Evolutionary conservation across 2,329 filamentous ascomycete genomes (phyloP).

Genomic region (Dryadomyces quercus-mongolicae): DNA sequence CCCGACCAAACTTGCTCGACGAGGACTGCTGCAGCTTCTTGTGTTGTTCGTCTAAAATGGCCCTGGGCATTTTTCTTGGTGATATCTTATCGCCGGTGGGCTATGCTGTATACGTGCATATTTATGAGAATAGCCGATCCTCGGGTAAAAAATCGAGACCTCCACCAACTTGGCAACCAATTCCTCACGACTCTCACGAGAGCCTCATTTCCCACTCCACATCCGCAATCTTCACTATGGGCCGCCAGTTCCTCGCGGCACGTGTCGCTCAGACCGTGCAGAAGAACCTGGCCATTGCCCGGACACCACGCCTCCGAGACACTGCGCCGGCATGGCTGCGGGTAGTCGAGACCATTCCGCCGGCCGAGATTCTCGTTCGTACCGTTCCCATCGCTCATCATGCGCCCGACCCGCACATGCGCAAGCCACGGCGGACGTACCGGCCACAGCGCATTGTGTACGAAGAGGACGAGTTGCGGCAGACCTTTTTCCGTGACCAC

Average conservation of each 20-base stretch:
- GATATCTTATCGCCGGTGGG: slow-evolving; percentile 4
- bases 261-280: slow-evolving; percentile 30
- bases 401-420: slow-evolving; percentile 29
- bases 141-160: neutral
- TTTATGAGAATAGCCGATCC: neutral
- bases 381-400: slow-evolving; percentile 36
- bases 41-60: too few relatives aligned
- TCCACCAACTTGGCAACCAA: neutral
- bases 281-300: slow-evolving; percentile 22
- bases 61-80: too few relatives aligned
- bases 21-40: neutral
- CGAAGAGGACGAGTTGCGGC: slow-evolving; percentile 71
- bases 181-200: too few relatives aligned
- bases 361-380: slow-evolving; percentile 45
- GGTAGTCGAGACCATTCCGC: slow-evolving; percentile 40
- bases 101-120: slow-evolving; percentile 1
- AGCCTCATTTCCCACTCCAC: neutral
- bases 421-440: slow-evolving; percentile 66
- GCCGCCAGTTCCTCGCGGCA: slow-evolving; percentile 23
- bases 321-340: slow-evolving; percentile 35
- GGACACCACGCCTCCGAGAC: slow-evolving; percentile 16
- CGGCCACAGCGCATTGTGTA: slow-evolving; percentile 67
- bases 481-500: slow-evolving; percentile 81
- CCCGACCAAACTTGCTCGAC: neutral
- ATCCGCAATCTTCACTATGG: slow-evolving; percentile 15